These are phyloP conservation scores for Diaporthe nobilis DNA, from an alignment of 2,329 filamentous ascomycete species.

Conservation along the genomic window DNA sequence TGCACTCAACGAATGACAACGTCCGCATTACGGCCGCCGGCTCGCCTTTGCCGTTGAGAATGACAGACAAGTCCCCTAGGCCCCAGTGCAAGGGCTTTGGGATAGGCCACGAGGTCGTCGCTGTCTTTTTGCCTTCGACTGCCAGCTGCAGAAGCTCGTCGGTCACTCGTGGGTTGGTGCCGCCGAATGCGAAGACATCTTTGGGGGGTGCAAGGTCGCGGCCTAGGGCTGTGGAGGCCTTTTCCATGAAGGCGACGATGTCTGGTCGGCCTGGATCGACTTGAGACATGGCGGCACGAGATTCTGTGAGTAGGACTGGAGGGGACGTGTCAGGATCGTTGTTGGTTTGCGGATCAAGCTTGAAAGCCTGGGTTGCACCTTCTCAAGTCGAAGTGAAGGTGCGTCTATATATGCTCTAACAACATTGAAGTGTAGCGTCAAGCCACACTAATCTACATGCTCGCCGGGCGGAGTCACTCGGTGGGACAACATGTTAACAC, in stretches of 20 bases:
- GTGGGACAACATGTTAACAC: neutral
- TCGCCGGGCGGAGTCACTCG: constrained; percentile 14
- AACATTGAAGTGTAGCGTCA: neutral
- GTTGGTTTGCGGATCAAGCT: no score
- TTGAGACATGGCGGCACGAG: constrained; percentile 39
- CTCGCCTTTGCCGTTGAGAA: constrained; percentile 46
- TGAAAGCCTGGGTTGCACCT: neutral
- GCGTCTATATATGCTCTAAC: neutral
- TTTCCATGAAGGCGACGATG: constrained; percentile 47
- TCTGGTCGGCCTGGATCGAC: constrained; percentile 45
- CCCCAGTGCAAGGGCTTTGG: constrained; percentile 49
- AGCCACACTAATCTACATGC: neutral
- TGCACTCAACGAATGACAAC: constrained; percentile 46
- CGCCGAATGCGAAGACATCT: constrained; percentile 49
- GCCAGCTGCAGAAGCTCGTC: constrained; percentile 44
- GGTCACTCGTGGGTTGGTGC: constrained; percentile 39
- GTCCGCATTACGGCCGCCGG: constrained; percentile 49
- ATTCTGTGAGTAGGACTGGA: neutral
- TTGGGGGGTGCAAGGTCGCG: constrained; percentile 45
- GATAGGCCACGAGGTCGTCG: constrained; percentile 50
- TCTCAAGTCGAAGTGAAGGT: neutral
- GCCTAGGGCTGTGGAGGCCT: constrained; percentile 45
- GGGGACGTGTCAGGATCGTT: neutral
- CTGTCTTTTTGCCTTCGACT: constrained; percentile 48
- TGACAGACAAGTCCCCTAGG: constrained; percentile 48